A percentile compares a stretch with the other conserved stretches of the same genome.
phyloP scores from a whole-genome alignment of 192 early-diverging fungal species.

The Backusella westeae region DNA sequence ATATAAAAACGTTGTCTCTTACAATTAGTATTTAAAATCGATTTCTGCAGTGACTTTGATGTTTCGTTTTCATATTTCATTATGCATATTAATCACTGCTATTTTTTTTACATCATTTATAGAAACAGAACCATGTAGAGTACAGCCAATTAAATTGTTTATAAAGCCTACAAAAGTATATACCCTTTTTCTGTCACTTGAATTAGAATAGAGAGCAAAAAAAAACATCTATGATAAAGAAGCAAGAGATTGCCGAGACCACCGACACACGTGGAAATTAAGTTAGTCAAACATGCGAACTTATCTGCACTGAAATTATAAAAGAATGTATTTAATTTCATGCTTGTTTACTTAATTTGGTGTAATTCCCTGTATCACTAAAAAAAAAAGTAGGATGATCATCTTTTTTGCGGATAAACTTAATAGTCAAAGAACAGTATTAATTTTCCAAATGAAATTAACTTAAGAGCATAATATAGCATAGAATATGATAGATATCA shows the following conservation, averaged over 20 bases:
- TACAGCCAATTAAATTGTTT: background rate
- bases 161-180: background rate
- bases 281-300: constrained; percentile 5
- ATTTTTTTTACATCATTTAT: background rate
- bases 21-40: background rate
- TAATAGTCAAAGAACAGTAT: background rate
- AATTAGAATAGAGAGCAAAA: background rate
- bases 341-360: background rate
- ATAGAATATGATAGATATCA: background rate
- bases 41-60: background rate
- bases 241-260: background rate
- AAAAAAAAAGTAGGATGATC: background rate
- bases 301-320: background rate
- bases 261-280: constrained; percentile 6
- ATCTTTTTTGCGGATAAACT: background rate
- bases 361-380: background rate
- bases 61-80: background rate
- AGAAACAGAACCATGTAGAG: background rate
- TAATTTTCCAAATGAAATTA: background rate
- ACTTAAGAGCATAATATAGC: background rate
- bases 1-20: background rate
- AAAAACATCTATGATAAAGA: background rate
- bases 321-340: background rate
- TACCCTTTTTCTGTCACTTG: background rate
- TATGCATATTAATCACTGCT: background rate